Evolutionary conservation across 306 rosid genomes (phyloP).

Genomic region (Medicago lupulina): DNA sequence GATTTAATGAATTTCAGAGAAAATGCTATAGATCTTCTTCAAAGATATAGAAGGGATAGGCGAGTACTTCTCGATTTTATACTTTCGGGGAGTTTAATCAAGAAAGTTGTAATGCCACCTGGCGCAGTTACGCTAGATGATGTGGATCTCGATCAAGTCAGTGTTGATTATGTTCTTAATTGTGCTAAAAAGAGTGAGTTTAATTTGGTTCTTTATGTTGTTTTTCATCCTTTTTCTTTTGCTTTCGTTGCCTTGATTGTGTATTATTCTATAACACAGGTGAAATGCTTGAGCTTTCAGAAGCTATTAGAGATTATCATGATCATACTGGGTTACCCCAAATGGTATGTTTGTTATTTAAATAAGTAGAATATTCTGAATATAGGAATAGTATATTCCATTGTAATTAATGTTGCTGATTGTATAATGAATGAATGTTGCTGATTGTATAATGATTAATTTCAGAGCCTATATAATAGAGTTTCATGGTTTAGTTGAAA

Average conservation of each 20-base stretch:
- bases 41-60: constrained; percentile 87
- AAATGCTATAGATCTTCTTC: constrained; percentile 76
- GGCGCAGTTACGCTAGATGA: constrained; percentile 97
- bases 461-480: background rate
- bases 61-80: constrained; percentile 87
- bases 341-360: constrained; percentile 63
- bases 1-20: constrained; percentile 59
- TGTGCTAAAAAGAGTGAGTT: constrained; percentile 84
- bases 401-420: background rate
- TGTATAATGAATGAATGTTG: background rate
- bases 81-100: constrained; percentile 86
- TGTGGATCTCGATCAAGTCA: constrained; percentile 97
- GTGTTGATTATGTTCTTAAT: constrained; percentile 88
- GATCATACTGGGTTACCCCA: constrained; percentile 87
- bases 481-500: background rate
- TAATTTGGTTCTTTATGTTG: background rate
- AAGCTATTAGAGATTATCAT: constrained; percentile 97
- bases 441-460: background rate
- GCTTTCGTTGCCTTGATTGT: constrained; percentile 23
- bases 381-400: background rate
- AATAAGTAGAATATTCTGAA: background rate
- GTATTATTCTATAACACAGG: constrained; percentile 56
- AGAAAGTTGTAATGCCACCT: constrained; percentile 98
- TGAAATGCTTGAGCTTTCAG: constrained; percentile 91
- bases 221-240: background rate